Evolutionary conservation across 768 basidiomycete genomes (phyloP), one percentile per base, ranked within the genome.

Genomic region (Lactarius vividus): DNA sequence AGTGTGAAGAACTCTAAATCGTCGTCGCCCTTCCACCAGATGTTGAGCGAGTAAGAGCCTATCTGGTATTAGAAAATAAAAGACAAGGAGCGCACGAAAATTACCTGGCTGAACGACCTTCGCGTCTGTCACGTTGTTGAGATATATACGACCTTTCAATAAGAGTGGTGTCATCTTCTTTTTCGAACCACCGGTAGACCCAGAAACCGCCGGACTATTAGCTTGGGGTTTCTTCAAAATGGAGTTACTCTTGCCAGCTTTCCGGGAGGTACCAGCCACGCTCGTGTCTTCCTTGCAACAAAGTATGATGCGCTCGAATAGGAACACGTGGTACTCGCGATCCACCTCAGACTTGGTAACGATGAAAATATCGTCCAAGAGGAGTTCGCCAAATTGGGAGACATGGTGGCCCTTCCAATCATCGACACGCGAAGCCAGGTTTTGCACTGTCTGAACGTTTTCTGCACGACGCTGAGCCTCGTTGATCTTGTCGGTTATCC

Each of bases 371-470:
- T 98, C 97, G 75, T 98, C 96, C 35, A 98, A 85, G 39, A 96
- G 83, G 61, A 99, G 89, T 71, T 92, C 87, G 66, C 97, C 97
- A 70, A 99, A 98, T 75, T 94, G 92, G 71, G 87, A 87, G 44
- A 98, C 83, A 71, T 96, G 92, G 76, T 99, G 97, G 13, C 96
- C 96, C 76, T 98, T 98, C 97, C 97, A 99, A 75, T 99, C 97
- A 70, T 96, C 94, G 56, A 99, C 94, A 54, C 97, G 88, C 33
- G 81, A 80, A 68, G 88, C 83, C 9, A 99, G 85, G 71, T 89
- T 91, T 76, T 90, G 86, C 63, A 97, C 94, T 5, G 94, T 97
- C 71, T 88, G 89, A 52, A 88, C 81, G 72, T 99, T 98, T 79
- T 98, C 92, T 58, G 92, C 88, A 57, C 92, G 87, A 57, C 97